phyloP scores from a whole-genome alignment of 768 basidiomycete genomes.

The Hygrocybe punicea region DNA sequence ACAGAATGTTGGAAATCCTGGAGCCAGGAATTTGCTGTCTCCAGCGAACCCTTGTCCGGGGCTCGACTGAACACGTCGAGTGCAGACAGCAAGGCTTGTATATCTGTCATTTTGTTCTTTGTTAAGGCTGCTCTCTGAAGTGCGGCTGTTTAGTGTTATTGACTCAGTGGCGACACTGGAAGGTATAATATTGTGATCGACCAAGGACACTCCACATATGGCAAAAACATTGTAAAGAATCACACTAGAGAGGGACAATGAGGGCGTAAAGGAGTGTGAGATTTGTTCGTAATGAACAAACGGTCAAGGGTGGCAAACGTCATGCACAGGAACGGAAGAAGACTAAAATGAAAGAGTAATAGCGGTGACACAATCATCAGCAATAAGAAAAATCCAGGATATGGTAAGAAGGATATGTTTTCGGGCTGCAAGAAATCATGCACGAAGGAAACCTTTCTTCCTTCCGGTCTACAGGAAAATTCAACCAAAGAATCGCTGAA shows the following conservation, averaged over 20 bases:
- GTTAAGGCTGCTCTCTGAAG: too few relatives aligned
- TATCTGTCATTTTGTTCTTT: conserved; percentile 51
- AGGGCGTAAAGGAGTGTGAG: conserved; percentile 56
- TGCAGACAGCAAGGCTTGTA: conserved; percentile 70
- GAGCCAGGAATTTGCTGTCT: conserved; percentile 90
- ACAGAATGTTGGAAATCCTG: conserved; percentile 99
- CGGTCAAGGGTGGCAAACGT: conserved; percentile 24
- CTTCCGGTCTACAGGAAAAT: conserved; percentile 46
- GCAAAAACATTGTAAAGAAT: too few relatives aligned
- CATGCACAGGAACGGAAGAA: conserved; percentile 20
- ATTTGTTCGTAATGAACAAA: conserved; percentile 52
- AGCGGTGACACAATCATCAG: too few relatives aligned
- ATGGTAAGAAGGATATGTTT: conserved; percentile 27
- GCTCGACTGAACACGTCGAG: conserved; percentile 76
- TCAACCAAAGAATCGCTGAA: conserved; percentile 11
- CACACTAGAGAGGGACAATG: conserved; percentile 11
- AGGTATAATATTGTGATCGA: background rate
- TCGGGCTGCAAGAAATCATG: conserved; percentile 37
- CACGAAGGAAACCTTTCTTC: conserved; percentile 76
- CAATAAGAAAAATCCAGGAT: conserved; percentile 21
- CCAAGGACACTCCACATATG: background rate
- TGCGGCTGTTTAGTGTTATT: background rate
- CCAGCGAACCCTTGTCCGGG: conserved; percentile 79
- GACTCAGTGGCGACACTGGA: background rate
- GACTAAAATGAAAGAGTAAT: conserved; percentile 23